Evolutionary conservation across 1,284 basidiomycete species (phyloP).

Genomic region (Rhizopogon parksii): DNA sequence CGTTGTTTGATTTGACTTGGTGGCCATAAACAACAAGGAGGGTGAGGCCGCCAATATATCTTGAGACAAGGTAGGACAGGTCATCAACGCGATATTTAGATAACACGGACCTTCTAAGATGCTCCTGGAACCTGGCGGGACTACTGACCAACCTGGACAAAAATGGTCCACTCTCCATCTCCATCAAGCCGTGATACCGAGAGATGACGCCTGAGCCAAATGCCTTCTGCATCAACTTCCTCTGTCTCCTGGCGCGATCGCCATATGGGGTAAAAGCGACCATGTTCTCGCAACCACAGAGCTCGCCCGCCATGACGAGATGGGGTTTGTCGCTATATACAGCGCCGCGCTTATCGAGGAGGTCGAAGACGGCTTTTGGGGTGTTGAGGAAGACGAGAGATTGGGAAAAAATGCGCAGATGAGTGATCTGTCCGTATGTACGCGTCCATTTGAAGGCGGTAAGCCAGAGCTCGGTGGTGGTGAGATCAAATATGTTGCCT

Average conservation of each 20-base stretch:
- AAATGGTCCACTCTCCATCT: constrained; percentile 45
- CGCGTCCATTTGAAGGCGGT: constrained; percentile 42
- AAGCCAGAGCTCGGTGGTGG: constrained; percentile 52
- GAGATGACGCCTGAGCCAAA: constrained; percentile 46
- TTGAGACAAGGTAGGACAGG: constrained; percentile 9
- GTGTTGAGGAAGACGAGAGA: constrained; percentile 60
- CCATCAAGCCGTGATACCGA: constrained; percentile 51
- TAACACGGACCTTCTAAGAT: constrained; percentile 32
- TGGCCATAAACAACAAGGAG: constrained; percentile 62
- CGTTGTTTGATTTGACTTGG: constrained; percentile 43
- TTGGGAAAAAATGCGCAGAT: constrained; percentile 60
- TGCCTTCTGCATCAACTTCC: constrained; percentile 58
- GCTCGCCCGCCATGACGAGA: constrained; percentile 31
- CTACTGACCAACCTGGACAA: constrained; percentile 39
- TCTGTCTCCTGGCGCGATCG: constrained; percentile 55
- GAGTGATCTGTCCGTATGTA: constrained; percentile 52
- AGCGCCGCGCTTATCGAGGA: constrained; percentile 60
- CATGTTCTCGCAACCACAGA: constrained; percentile 67
- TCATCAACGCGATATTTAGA: neutral
- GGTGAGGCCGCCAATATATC: constrained; percentile 56
- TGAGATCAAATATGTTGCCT: constrained; percentile 56
- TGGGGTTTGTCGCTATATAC: constrained; percentile 68
- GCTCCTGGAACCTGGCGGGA: constrained; percentile 35
- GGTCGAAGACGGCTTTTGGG: constrained; percentile 48
- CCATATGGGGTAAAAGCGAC: constrained; percentile 65